These are phyloP conservation scores for Lactarius vividus DNA, from an alignment of 768 basidiomycete genomes.

Conservation along the genomic window DNA sequence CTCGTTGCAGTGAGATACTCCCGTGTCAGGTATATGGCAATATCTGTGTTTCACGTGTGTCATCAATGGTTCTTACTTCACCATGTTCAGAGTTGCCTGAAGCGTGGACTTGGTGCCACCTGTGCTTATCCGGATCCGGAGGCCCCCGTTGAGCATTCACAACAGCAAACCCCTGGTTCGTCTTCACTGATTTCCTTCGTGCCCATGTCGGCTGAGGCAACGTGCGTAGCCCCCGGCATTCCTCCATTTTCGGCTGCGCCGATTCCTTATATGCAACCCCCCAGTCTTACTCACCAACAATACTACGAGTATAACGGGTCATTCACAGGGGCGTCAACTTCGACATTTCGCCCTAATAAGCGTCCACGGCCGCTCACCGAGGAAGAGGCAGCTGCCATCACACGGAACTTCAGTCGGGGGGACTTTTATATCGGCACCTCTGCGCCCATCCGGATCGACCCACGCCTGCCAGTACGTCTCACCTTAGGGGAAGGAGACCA, in stretches of 20 bases:
- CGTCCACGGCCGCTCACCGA: conserved; percentile 78
- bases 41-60: conserved; percentile 17
- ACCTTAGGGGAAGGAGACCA: conserved; percentile 81
- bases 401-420: conserved; percentile 75
- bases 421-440: conserved; percentile 81
- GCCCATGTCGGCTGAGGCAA: conserved; percentile 29
- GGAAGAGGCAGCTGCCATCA: conserved; percentile 80
- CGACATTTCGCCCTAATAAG: conserved; percentile 77
- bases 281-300: conserved; percentile 47
- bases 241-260: conserved; percentile 40
- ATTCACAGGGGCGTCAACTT: conserved; percentile 66
- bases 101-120: conserved; percentile 66
- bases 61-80: not conserved
- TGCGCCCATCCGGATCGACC: conserved; percentile 81
- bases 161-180: conserved; percentile 28
- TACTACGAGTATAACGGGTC: conserved; percentile 65
- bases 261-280: conserved; percentile 41
- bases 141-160: conserved; percentile 28
- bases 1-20: conserved; percentile 75
- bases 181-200: conserved; percentile 27
- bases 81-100: conserved; percentile 65
- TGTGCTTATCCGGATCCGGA: conserved; percentile 83
- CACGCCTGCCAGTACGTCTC: conserved; percentile 72
- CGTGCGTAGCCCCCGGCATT: conserved; percentile 35
- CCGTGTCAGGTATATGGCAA: conserved; percentile 65